These are phyloP conservation scores for Camellia lanceoleosa DNA, from an alignment of 148 eudicot genomes.

Conservation along the genomic window DNA sequence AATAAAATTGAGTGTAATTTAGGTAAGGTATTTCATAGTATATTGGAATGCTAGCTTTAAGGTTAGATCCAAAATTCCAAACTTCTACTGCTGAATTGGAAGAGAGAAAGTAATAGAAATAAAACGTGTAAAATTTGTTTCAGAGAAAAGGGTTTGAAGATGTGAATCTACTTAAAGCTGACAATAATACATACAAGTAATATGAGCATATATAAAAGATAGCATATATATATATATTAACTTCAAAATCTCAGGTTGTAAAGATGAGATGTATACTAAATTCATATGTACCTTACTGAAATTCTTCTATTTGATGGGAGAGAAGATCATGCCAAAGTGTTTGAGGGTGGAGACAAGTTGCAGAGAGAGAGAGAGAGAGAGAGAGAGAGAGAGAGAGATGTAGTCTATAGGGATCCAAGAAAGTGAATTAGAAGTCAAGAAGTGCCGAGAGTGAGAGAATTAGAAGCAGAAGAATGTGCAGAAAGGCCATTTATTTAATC, in stretches of 20 bases:
- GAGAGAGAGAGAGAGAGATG: conserved; percentile 2
- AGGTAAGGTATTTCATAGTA: neutral
- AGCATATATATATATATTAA: neutral
- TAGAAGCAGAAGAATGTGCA: conserved; percentile 22
- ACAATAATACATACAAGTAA: neutral
- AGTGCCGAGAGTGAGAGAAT: neutral
- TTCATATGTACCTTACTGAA: conserved; percentile 21
- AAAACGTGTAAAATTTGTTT: neutral
- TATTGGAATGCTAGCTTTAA: neutral
- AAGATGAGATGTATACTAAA: neutral
- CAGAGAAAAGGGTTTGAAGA: neutral
- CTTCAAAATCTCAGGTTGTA: neutral
- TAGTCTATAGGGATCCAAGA: conserved; percentile 31
- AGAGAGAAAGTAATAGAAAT: neutral
- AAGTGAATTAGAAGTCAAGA: neutral
- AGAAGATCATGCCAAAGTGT: conserved; percentile 14
- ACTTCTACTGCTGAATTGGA: neutral
- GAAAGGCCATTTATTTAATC: conserved; percentile 39
- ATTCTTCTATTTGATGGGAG: conserved; percentile 1
- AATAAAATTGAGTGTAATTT: neutral
- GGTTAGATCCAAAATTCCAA: neutral
- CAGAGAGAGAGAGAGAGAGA: conserved; percentile 6
- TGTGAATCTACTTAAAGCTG: conserved; percentile 6
- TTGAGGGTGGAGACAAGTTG: conserved; percentile 13
- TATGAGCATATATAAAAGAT: neutral